A percentile compares a stretch with the other conserved stretches of the same genome.
phyloP scores from a whole-genome alignment of 352 stramenopile species.

The Phytophthora multivora region DNA sequence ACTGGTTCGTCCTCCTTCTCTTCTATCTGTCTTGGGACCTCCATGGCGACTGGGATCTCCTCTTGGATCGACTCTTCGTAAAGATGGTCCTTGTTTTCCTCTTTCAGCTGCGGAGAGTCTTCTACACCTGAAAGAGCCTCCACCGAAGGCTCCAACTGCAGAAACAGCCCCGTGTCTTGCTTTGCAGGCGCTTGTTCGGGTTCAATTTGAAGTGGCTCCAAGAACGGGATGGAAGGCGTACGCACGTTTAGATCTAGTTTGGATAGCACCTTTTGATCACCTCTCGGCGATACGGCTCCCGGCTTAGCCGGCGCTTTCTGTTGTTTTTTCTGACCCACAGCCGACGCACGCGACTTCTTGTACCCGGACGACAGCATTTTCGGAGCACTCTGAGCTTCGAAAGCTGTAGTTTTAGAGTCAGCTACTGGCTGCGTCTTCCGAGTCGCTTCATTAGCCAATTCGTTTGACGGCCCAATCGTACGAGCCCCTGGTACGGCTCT shows the following conservation, averaged over 20 bases:
- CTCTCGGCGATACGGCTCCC: conserved; percentile 6
- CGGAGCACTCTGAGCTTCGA: conserved; percentile 11
- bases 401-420: conserved; percentile 13
- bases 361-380: conserved; percentile 42
- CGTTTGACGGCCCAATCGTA: background rate
- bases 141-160: background rate
- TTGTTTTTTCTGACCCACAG: conserved; percentile 21
- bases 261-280: conserved; percentile 10
- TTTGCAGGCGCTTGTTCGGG: conserved; percentile 27
- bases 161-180: conserved; percentile 1
- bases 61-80: conserved; percentile 39
- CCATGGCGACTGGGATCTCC: conserved; percentile 15
- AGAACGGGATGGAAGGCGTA: conserved; percentile 21
- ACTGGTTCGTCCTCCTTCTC: conserved; percentile 29
- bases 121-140: conserved; percentile 6
- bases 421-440: conserved; percentile 4
- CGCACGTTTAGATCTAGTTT: conserved; percentile 15
- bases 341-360: conserved; percentile 36
- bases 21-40: background rate
- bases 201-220: conserved; percentile 25
- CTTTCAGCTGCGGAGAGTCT: conserved; percentile 17
- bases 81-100: conserved; percentile 18
- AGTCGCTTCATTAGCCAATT: background rate
- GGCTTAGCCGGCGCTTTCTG: conserved; percentile 6
- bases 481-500: background rate